These are phyloP conservation scores for Verticillium zaregamsianum DNA, from an alignment of 2,329 filamentous ascomycete genomes.

Conservation along the genomic window DNA sequence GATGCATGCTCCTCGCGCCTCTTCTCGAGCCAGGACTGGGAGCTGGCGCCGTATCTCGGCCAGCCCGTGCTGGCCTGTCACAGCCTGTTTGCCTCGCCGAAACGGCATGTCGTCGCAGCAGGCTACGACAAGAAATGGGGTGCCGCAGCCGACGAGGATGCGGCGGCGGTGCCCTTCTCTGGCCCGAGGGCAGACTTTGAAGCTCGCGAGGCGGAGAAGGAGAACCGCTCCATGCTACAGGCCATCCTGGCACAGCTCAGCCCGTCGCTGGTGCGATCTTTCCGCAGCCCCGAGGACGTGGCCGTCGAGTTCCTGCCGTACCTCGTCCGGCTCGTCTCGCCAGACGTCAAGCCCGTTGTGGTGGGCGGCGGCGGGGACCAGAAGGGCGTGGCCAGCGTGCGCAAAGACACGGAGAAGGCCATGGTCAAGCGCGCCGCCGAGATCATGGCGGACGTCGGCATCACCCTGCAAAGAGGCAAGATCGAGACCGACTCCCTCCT, in stretches of 20 bases:
- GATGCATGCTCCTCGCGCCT: constrained; percentile 76
- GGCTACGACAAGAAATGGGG: constrained; percentile 40
- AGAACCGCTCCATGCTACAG: constrained; percentile 70
- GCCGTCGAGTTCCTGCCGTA: constrained; percentile 82
- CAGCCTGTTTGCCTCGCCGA: constrained; percentile 77
- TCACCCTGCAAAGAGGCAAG: constrained; percentile 75
- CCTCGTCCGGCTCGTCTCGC: constrained; percentile 76
- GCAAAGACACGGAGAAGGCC: constrained; percentile 76
- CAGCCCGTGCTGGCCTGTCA: constrained; percentile 89
- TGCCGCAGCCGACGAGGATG: constrained; percentile 42
- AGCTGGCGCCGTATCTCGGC: constrained; percentile 80
- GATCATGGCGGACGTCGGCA: constrained; percentile 77
- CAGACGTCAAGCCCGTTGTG: constrained; percentile 86
- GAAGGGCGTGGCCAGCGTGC: constrained; percentile 73
- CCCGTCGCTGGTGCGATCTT: constrained; percentile 68
- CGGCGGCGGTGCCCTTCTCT: constrained; percentile 67
- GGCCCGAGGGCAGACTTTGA: constrained; percentile 78
- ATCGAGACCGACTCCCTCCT: constrained; percentile 65
- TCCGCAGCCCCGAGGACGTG: constrained; percentile 74
- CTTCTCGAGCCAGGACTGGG: constrained; percentile 87
- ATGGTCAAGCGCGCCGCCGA: constrained; percentile 78
- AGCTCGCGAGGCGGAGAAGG: constrained; percentile 76
- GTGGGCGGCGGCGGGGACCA: constrained; percentile 65
- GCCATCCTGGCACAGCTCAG: constrained; percentile 69
- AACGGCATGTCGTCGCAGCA: constrained; percentile 38